Base-by-base conservation (phyloP, 2,329 filamentous ascomycete species). In the Zasmidium angulare region DNA sequence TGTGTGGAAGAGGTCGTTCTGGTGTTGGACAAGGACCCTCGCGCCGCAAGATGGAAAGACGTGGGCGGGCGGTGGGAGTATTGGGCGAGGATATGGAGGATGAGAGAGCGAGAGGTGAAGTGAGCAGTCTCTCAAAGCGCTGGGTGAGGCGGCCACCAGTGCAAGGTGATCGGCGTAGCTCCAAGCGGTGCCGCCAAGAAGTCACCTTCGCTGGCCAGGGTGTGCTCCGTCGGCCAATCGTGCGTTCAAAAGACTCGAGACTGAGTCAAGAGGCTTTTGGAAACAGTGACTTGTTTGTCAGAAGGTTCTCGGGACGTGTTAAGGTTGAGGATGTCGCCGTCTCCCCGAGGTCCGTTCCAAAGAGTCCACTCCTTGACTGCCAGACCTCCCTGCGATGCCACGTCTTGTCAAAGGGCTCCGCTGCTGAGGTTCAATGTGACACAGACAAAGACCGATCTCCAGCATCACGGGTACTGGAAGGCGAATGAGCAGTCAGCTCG, bases 81-180 rank as follows among this genome's bases (percentile, higher is more conserved):
- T 36, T n/a, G 10, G 22, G 55, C 19, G 14, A 22, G 40, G 22
- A 23, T 46, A 20, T 51, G 46, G 47, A 2, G 14, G 47, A 31
- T n/a, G 47, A 46, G 29, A 56, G n/a, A 47, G 21, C 23, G 48
- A 57, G 48, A 36, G 36, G 36, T 57, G 55, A 57, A 47, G 55
- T 57, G 48, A 10, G 36, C 36, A 3, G n/a, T 14, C 26, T 4
- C 3, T 43, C 43, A 53, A 55, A 49, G 52, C 46, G 59, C 51
- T 46, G 58, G 46, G 50, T 50, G 54, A 56, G 53, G 55, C 49
- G 59, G 47, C 54, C 24, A 26, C 55, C 59, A 61, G 55, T 55
- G 59, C 59, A 58, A 17, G 36, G 50, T 40, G 59, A 61, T 61
- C 59, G 59, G 51, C 59, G 43, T 40, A 36, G 55, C 47, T 40